Conservation (phyloP, 2,329 filamentous ascomycete species). For the Colletotrichum tamarilloi region DNA sequence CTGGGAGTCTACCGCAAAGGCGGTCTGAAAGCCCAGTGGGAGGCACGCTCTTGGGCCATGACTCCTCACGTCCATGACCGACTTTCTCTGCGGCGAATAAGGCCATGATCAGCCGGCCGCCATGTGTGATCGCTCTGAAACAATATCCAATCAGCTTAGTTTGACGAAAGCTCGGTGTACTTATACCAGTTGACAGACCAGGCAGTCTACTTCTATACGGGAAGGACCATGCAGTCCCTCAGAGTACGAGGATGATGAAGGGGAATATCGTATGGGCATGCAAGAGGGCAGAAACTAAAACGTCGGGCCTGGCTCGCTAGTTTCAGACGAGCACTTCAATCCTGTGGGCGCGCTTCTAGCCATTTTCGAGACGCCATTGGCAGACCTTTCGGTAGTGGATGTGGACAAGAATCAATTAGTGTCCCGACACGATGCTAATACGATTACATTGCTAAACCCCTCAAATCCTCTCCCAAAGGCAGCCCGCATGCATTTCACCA, state of each 20-base stretch:
- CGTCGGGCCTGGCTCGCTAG: background rate
- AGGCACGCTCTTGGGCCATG: too few species aligned
- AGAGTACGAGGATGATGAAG: background rate
- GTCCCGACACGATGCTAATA: background rate
- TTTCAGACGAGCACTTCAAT: background rate
- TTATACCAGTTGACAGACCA: too few species aligned
- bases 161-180: too few species aligned
- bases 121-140: too few species aligned
- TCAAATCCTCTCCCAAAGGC: background rate
- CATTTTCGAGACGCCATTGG: background rate
- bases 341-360: background rate
- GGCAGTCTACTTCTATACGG: too few species aligned
- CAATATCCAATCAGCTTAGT: too few species aligned
- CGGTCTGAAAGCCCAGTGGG: too few species aligned
- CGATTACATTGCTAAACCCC: background rate
- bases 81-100: too few species aligned
- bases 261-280: rapidly evolving
- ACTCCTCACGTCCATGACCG: too few species aligned
- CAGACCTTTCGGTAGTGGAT: rapidly evolving
- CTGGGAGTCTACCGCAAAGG: too few species aligned
- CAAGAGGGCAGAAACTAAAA: background rate
- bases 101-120: too few species aligned
- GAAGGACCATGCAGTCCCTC: rapidly evolving
- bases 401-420: background rate
- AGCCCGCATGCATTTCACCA: background rate